Evolutionary conservation across 768 basidiomycete genomes (phyloP).

Genomic region (Naematelia aurantialba): DNA sequence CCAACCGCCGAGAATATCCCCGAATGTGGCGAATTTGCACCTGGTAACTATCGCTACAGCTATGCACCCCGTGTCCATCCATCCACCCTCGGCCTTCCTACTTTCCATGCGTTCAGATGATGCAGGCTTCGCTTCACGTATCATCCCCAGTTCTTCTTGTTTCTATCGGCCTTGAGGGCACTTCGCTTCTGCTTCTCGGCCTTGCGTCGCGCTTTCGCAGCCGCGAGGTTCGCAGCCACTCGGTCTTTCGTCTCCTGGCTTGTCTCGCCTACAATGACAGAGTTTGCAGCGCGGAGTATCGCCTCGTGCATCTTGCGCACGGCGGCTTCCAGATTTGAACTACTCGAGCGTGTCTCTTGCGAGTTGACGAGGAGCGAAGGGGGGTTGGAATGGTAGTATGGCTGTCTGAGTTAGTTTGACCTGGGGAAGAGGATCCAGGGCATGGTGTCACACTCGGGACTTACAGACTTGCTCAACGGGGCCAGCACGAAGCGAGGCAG

Average conservation of each 20-base stretch:
- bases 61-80: neutral
- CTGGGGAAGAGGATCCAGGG: neutral
- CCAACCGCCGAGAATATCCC: slow-evolving; percentile 1
- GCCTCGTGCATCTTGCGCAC: slow-evolving; percentile 28
- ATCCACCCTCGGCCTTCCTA: no score
- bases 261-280: slow-evolving; percentile 35
- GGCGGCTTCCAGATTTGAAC: slow-evolving; percentile 29
- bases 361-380: slow-evolving; percentile 37
- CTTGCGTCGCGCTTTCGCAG: slow-evolving; percentile 32
- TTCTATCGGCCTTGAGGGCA: neutral
- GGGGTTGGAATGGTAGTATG: slow-evolving; percentile 36
- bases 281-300: slow-evolving; percentile 21
- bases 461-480: slow-evolving; percentile 32
- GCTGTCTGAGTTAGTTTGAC: slow-evolving; percentile 18
- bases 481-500: slow-evolving; percentile 36
- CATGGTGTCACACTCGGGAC: slow-evolving; percentile 11
- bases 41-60: neutral
- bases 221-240: slow-evolving; percentile 21
- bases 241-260: slow-evolving; percentile 30
- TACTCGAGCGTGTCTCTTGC: slow-evolving; percentile 33
- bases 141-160: neutral
- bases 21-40: neutral
- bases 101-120: no score
- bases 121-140: no score
- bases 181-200: slow-evolving; percentile 27